These are phyloP conservation scores for Mollisia scopiformis DNA, from an alignment of 2,329 filamentous ascomycete species.

Conservation along the genomic window DNA sequence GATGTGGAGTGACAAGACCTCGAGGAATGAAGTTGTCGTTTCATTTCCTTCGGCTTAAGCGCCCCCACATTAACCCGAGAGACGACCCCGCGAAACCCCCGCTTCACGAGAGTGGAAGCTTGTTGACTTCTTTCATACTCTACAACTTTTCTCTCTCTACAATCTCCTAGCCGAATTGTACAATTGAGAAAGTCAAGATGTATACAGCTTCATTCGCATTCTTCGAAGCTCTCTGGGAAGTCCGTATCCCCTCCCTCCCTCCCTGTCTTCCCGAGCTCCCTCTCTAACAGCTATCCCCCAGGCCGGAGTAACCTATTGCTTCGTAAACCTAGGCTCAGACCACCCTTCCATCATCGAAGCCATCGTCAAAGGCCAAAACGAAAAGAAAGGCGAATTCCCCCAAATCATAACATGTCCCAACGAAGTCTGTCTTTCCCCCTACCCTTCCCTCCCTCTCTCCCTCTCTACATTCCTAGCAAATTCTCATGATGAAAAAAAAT, in stretches of 20 bases:
- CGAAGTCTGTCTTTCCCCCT: slow-evolving; percentile 60
- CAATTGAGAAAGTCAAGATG: background rate
- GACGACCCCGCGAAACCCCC: background rate
- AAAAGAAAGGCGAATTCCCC: slow-evolving; percentile 64
- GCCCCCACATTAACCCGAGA: background rate
- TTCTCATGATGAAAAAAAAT: slow-evolving; percentile 15
- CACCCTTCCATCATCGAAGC: slow-evolving; percentile 74
- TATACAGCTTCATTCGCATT: slow-evolving; percentile 48
- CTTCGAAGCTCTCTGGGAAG: slow-evolving; percentile 72
- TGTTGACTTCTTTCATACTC: background rate
- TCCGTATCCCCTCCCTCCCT: slow-evolving; percentile 19
- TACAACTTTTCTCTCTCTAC: background rate
- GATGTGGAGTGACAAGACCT: background rate
- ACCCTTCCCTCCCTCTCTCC: too few species aligned
- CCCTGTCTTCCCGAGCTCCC: background rate
- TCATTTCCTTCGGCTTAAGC: background rate
- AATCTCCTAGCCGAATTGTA: background rate
- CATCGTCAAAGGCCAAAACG: slow-evolving; percentile 71
- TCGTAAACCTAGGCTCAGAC: slow-evolving; percentile 63
- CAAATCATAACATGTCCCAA: slow-evolving; percentile 73
- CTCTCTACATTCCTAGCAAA: background rate
- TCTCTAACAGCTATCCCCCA: slow-evolving; percentile 7
- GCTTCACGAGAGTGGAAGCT: background rate
- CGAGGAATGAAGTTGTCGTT: background rate
- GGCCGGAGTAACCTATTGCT: slow-evolving; percentile 55